Conservation (phyloP, 805 yeast genomes). For the Saccharomycopsis babjevae region DNA sequence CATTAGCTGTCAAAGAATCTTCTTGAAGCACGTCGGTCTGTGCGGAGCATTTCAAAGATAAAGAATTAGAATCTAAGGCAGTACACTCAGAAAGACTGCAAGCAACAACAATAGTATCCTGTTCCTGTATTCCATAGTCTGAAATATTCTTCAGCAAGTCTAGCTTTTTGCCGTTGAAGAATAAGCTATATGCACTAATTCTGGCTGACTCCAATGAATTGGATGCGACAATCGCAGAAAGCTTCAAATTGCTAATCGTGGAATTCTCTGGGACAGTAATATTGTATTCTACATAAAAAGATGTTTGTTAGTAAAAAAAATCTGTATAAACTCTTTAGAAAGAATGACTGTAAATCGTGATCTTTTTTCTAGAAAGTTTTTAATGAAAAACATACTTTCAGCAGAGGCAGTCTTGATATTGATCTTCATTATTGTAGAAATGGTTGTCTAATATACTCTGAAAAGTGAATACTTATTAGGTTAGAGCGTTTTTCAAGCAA, state of each 20-base stretch:
- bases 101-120: slow-evolving; percentile 12
- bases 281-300: slow-evolving; percentile 24
- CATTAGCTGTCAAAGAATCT: background rate
- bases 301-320: slow-evolving; percentile 5
- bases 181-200: slow-evolving; percentile 10
- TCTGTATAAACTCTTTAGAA: background rate
- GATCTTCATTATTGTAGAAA: slow-evolving; percentile 32
- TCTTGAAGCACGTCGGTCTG: background rate
- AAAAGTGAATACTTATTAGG: too few relatives aligned
- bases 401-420: slow-evolving; percentile 39
- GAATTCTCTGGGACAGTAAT: slow-evolving; percentile 43
- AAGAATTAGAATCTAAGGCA: background rate
- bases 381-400: slow-evolving; percentile 12
- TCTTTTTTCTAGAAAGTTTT: background rate
- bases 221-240: slow-evolving; percentile 35
- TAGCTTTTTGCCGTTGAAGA: slow-evolving; percentile 12
- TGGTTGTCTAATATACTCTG: background rate
- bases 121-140: slow-evolving; percentile 8
- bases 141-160: slow-evolving; percentile 15
- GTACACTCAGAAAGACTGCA: slow-evolving; percentile 3
- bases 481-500: too few relatives aligned
- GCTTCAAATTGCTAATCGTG: slow-evolving; percentile 41
- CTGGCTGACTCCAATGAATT: slow-evolving; percentile 19
- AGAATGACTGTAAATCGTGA: background rate
- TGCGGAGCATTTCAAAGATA: background rate